Evolutionary conservation across 2,329 filamentous ascomycete genomes (phyloP).

Genomic region (Trichoderma gracile): DNA sequence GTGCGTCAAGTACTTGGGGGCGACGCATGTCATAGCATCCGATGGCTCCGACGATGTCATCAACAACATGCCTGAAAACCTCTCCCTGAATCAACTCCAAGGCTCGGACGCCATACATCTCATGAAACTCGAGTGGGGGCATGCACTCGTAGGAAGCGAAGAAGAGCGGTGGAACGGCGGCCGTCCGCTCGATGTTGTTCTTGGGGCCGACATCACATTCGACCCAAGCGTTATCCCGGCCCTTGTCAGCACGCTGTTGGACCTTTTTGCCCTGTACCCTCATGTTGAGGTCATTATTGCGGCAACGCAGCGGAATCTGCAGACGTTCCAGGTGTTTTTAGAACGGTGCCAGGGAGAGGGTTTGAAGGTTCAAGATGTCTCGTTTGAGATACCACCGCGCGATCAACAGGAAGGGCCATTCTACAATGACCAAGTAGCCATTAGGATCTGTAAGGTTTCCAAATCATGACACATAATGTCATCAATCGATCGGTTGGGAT

Average conservation of each 20-base stretch:
- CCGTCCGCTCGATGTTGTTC: constrained; percentile 58
- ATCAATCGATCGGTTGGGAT: not conserved
- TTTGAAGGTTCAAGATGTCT: constrained; percentile 47
- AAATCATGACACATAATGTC: constrained; percentile 23
- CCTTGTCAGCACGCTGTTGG: constrained; percentile 63
- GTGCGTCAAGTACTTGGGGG: constrained; percentile 66
- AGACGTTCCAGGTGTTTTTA: constrained; percentile 67
- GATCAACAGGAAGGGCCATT: constrained; percentile 61
- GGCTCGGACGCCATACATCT: constrained; percentile 47
- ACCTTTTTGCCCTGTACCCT: constrained; percentile 60
- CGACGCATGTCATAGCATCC: constrained; percentile 63
- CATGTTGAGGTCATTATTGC: constrained; percentile 63
- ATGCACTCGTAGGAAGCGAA: constrained; percentile 58
- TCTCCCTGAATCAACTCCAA: constrained; percentile 67
- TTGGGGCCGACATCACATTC: constrained; percentile 80
- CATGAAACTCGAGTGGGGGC: constrained; percentile 66
- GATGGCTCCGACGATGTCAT: constrained; percentile 75
- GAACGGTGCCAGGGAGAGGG: constrained; percentile 54
- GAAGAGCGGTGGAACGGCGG: constrained; percentile 54
- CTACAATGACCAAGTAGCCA: constrained; percentile 60
- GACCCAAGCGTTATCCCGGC: constrained; percentile 64
- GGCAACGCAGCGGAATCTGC: constrained; percentile 68
- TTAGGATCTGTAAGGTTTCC: constrained; percentile 51
- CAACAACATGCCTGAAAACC: constrained; percentile 64
- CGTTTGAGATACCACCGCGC: constrained; percentile 43